Evolutionary conservation across 768 basidiomycete genomes (phyloP).

Genomic region (Pisolithus sp.): DNA sequence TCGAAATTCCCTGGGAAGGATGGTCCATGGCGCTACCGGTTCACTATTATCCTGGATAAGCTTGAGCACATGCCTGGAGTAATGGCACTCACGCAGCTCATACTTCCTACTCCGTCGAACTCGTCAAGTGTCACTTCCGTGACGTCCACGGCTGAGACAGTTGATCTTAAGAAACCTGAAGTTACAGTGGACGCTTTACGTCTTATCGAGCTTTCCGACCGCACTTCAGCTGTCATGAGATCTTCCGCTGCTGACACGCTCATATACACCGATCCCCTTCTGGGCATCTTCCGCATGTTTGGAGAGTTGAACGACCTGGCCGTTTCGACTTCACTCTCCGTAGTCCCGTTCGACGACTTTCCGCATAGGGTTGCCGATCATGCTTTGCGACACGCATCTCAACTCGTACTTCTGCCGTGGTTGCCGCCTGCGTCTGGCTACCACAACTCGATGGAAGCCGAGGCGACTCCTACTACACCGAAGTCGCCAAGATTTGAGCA

Average conservation of each 20-base stretch:
- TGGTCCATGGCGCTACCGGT: slow-evolving; percentile 46
- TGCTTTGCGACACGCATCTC: slow-evolving; percentile 49
- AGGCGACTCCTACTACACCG: slow-evolving; percentile 7
- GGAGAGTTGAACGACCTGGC: slow-evolving; percentile 63
- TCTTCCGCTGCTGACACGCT: slow-evolving; percentile 61
- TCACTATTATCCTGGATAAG: slow-evolving; percentile 85
- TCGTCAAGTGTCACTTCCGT: slow-evolving; percentile 6
- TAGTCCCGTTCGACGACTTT: slow-evolving; percentile 75
- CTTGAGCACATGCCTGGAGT: slow-evolving; percentile 83
- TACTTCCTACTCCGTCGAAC: slow-evolving; percentile 38
- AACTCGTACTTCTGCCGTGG: slow-evolving; percentile 86
- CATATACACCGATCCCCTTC: slow-evolving; percentile 64
- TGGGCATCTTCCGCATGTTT: slow-evolving; percentile 72
- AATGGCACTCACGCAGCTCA: slow-evolving; percentile 84
- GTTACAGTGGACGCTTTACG: slow-evolving; percentile 71
- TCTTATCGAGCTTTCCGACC: slow-evolving; percentile 74
- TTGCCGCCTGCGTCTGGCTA: slow-evolving; percentile 33
- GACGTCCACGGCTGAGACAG: slow-evolving; percentile 3
- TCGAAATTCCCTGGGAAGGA: slow-evolving; percentile 10
- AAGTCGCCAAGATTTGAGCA: slow-evolving; percentile 12
- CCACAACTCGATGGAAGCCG: slow-evolving; percentile 3
- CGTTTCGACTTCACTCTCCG: slow-evolving; percentile 57
- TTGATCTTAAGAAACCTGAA: slow-evolving; percentile 13
- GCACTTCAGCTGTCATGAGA: slow-evolving; percentile 59
- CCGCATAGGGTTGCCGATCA: slow-evolving; percentile 63